Evolutionary conservation across 2,329 filamentous ascomycete genomes (phyloP).

Genomic region (Dothistroma pini): DNA sequence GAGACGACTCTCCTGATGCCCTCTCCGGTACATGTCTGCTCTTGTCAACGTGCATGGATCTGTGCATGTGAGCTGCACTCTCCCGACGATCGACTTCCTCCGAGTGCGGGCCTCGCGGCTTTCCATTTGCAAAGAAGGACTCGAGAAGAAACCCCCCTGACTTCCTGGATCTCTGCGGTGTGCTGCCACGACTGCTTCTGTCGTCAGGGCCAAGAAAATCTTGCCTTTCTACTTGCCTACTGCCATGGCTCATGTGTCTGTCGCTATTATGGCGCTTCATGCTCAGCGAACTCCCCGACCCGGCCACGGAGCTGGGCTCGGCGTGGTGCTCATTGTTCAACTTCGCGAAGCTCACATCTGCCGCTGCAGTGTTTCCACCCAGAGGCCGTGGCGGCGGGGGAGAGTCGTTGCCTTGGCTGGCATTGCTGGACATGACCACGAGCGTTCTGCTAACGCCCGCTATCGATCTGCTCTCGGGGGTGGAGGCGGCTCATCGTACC

Average conservation of each 20-base stretch:
- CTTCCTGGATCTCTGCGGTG: conserved; percentile 25
- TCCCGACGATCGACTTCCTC: conserved; percentile 16
- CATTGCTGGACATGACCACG: conserved; percentile 23
- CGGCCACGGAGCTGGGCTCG: conserved; percentile 27
- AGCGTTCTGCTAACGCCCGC: background rate
- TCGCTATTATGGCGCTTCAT: conserved; percentile 17
- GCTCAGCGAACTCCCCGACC: conserved; percentile 24
- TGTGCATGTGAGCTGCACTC: conserved; percentile 18
- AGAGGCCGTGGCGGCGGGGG: conserved; percentile 11
- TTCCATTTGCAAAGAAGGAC: conserved; percentile 26
- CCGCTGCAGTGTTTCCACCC: conserved; percentile 19
- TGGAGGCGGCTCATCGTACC: background rate
- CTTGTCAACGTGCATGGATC: conserved; percentile 20
- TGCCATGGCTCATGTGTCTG: conserved; percentile 3
- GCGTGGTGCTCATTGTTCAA: conserved; percentile 20
- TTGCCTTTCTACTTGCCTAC: conserved; percentile 6
- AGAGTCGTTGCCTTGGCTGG: conserved; percentile 8
- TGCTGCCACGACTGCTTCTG: conserved; percentile 11
- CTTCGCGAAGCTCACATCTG: conserved; percentile 27
- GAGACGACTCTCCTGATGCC: conserved; percentile 28
- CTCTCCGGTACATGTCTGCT: conserved; percentile 12
- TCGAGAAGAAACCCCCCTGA: conserved; percentile 41
- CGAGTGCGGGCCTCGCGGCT: conserved; percentile 6
- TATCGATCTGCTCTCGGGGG: background rate
- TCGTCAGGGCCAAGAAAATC: conserved; percentile 8